Evolutionary conservation across 2,329 filamentous ascomycete species (phyloP).

Genomic region (Aciculosporium take): DNA sequence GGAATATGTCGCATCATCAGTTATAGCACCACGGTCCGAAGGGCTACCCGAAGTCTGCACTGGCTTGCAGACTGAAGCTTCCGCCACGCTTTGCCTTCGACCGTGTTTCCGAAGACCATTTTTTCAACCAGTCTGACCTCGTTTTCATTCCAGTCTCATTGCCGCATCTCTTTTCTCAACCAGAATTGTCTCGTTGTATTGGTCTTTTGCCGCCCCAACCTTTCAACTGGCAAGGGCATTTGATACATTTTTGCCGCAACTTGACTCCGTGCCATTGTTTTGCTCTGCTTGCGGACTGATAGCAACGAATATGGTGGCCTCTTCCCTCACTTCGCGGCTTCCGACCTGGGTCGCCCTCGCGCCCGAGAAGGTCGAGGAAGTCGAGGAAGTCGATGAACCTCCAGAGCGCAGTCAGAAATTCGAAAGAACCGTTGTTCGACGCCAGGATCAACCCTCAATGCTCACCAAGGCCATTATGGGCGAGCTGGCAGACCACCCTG

Average conservation of each 20-base stretch:
- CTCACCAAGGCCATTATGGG: slow-evolving; percentile 72
- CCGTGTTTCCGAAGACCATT: background rate
- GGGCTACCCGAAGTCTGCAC: slow-evolving; percentile 18
- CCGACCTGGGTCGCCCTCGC: slow-evolving; percentile 21
- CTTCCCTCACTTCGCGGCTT: slow-evolving; percentile 12
- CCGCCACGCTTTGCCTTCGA: slow-evolving; percentile 8
- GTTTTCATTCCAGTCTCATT: background rate
- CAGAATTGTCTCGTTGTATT: background rate
- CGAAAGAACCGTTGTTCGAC: slow-evolving; percentile 32
- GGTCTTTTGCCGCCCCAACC: background rate
- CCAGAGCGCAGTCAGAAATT: slow-evolving; percentile 46
- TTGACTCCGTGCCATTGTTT: background rate
- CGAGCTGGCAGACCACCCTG: slow-evolving; percentile 42
- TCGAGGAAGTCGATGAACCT: slow-evolving; percentile 74
- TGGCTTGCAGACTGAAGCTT: slow-evolving; percentile 13
- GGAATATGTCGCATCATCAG: slow-evolving; percentile 18
- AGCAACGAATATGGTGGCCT: slow-evolving; percentile 14
- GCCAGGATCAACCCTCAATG: slow-evolving; percentile 57
- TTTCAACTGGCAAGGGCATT: background rate
- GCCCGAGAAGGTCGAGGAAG: slow-evolving; percentile 55
- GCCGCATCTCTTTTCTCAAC: background rate
- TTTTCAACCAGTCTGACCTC: background rate
- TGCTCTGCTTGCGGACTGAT: background rate
- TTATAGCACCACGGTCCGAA: slow-evolving; percentile 26
- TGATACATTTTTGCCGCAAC: background rate